These are phyloP conservation scores for Pyrus communis DNA, from an alignment of 306 rosid species.

Conservation along the genomic window DNA sequence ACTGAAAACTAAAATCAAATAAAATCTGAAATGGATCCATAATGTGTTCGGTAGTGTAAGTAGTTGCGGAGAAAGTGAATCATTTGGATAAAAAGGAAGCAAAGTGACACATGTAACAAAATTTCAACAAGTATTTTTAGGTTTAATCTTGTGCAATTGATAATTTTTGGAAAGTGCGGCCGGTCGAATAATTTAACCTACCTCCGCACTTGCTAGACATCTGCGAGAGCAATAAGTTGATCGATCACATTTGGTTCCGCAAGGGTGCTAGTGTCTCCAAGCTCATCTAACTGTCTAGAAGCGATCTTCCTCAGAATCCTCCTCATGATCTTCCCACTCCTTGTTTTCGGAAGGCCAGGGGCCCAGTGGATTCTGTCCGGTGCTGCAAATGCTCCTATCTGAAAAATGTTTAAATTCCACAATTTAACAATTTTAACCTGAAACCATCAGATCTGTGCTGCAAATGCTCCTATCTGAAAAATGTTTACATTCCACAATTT, in stretches of 20 bases:
- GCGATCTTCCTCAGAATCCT: constrained; percentile 94
- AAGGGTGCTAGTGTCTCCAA: constrained; percentile 94
- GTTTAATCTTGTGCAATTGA: background rate
- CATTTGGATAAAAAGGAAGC: no score
- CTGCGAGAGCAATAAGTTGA: constrained; percentile 73
- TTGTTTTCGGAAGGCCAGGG: constrained; percentile 96
- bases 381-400: constrained; percentile 99
- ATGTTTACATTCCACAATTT: background rate
- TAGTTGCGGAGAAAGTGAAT: no score
- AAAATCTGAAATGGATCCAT: no score
- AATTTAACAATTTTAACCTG: background rate
- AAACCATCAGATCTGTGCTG: constrained; percentile 35
- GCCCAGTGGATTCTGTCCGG: constrained; percentile 99
- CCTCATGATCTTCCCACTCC: constrained; percentile 99
- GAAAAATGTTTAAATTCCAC: constrained; percentile 23
- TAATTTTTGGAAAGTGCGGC: background rate
- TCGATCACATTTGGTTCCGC: constrained; percentile 84
- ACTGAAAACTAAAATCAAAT: no score
- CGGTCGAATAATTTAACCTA: constrained; percentile 8
- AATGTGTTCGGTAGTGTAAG: no score
- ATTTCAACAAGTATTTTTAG: no score
- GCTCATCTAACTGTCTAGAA: constrained; percentile 78
- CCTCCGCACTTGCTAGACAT: constrained; percentile 28
- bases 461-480: constrained; percentile 97
- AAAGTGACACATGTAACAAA: no score